Base-by-base conservation (phyloP, 257 asterid species). In the Cordia subcordata region DNA sequence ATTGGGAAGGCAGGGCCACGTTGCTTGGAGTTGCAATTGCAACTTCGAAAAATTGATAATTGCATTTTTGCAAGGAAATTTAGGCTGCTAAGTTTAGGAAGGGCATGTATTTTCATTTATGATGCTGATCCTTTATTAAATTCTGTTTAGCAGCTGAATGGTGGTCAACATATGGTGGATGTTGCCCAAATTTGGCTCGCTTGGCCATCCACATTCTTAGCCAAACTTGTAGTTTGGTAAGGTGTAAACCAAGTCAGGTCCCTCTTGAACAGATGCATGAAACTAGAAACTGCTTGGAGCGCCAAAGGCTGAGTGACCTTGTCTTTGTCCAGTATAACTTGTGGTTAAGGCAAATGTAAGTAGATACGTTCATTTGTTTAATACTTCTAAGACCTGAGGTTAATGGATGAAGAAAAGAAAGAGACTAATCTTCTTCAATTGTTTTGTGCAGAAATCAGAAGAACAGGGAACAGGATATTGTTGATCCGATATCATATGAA, bases 131-230 rank as follows among this genome's bases (percentile, higher is more conserved):
- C 47, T 42, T 64, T 49, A 63, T 61, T 72, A 39, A 13, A 37
- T 51, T 39, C 55, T 52, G 42, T 53, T 52, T 16, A 73, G 68
- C 67, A 92, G 99, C 85, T 66, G 97, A 89, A 71, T 93, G 99
- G 99, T 93, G 97, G 99, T 69, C 80, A 21, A 77, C 88, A 22
- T 93, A 89, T 65, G 99, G 97, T 47, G 97, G 96, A 68, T 85
- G 91, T 33, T 86, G 97, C 74, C 95, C 97, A 12, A 89, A 80
- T 79, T 76, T 93, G 80, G 86, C 94, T 64, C 96, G 91, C 47
- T 61, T 93, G 78, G 95, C 96, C 57, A 73, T 72, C 60, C 95
- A 88, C 44, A 79, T 89, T 74, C 95, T 93, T 56, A 86, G 95
- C 68, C 99, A 93, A 75, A 93, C 99, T 13, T 86, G 97, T 77